These are phyloP conservation scores for Athelia sp. DNA, from an alignment of 1,284 basidiomycete species.

Conservation along the genomic window DNA sequence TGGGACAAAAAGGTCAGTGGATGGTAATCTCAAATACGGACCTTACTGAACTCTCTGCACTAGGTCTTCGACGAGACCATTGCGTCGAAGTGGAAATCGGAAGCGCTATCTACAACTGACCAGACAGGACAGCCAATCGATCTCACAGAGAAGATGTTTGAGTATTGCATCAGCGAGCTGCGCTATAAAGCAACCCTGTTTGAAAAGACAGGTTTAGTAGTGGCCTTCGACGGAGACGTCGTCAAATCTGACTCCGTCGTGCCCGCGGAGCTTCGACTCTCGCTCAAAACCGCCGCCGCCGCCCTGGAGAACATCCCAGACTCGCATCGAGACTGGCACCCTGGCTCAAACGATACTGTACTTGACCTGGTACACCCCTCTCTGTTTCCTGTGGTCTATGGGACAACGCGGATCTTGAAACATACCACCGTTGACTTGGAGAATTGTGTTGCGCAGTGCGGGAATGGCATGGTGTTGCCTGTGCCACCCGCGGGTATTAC, in stretches of 20 bases:
- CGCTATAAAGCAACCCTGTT: neutral
- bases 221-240: neutral
- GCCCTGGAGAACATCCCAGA: slow-evolving; percentile 33
- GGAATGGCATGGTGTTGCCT: neutral
- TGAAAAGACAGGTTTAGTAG: neutral
- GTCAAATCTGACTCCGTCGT: slow-evolving; percentile 15
- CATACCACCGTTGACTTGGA: slow-evolving; percentile 10
- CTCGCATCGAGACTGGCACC: slow-evolving; percentile 40
- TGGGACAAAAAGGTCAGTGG: neutral
- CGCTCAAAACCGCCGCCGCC: slow-evolving; percentile 16
- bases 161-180: neutral
- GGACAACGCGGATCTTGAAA: slow-evolving; percentile 3
- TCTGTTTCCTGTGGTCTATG: slow-evolving; percentile 34
- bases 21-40: neutral
- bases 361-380: slow-evolving; percentile 42
- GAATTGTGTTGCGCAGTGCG: neutral
- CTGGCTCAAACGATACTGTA: slow-evolving; percentile 35
- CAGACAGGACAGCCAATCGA: neutral
- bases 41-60: neutral
- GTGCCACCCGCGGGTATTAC: neutral
- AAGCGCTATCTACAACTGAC: neutral
- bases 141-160: neutral
- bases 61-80: neutral
- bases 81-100: neutral
- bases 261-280: slow-evolving; percentile 7